Conservation (phyloP, 202 grass and related monocot species). For the Brachypodium distachyon region DNA sequence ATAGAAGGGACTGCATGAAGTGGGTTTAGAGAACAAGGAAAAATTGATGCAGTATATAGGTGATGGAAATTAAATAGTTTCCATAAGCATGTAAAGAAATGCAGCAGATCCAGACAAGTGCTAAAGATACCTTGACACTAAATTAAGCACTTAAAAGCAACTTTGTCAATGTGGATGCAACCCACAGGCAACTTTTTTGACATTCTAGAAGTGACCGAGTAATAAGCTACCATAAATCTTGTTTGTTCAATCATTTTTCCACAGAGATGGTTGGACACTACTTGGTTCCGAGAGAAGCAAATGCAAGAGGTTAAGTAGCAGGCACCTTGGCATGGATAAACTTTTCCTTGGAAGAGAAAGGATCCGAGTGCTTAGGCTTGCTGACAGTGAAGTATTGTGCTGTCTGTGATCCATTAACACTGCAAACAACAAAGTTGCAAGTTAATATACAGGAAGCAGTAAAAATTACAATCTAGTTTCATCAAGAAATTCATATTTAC, state of each 20-base stretch:
- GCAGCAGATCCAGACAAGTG: no score
- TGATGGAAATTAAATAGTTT: not conserved
- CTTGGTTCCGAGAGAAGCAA: slow-evolving; percentile 11
- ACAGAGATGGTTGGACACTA: slow-evolving; percentile 8
- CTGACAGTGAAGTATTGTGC: slow-evolving; percentile 23
- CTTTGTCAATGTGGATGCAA: not conserved
- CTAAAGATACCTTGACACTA: no score
- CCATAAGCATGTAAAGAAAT: no score
- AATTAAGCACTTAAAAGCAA: slow-evolving; percentile 1
- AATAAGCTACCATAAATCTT: slow-evolving; percentile 17
- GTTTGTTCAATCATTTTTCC: not conserved
- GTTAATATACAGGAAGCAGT: slow-evolving; percentile 18
- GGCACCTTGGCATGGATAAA: slow-evolving; percentile 94
- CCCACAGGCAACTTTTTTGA: not conserved
- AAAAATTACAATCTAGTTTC: not conserved
- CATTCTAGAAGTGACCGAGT: slow-evolving; percentile 9
- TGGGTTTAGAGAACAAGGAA: not conserved
- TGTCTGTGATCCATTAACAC: slow-evolving; percentile 37
- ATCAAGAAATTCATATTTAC: slow-evolving; percentile 26
- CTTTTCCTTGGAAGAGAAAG: slow-evolving; percentile 84
- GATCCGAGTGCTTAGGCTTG: slow-evolving; percentile 80
- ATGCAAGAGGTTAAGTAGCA: not conserved
- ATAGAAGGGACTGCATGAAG: not conserved
- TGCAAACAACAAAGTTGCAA: slow-evolving; percentile 38
- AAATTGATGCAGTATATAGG: not conserved